Evolutionary conservation across 495 filamentous ascomycete species (phyloP), one percentile per base, ranked within the genome.

Genomic region (Emericellopsis terricola): DNA sequence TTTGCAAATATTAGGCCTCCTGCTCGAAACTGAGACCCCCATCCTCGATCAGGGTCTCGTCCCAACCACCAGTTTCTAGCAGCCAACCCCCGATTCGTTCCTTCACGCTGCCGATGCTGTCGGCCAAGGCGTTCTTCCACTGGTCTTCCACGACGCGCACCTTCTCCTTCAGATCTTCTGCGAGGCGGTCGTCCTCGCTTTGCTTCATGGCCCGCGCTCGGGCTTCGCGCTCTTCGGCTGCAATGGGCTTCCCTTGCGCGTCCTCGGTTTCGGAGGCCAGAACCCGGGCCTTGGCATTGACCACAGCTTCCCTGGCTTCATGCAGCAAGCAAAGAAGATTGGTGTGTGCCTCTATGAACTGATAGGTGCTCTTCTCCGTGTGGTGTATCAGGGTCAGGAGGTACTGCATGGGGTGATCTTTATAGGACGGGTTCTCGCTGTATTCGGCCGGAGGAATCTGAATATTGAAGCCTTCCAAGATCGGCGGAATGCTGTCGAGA

Each of bases 281-380:
- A 17, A 68, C 53, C 37, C 62, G 58, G 11, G 61, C 60, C 43
- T 58, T 69, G 38, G 78, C 78, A 30, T 55, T 58, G 47, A 76
- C 76, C 4, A 81, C 71, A 3, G 74, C 77, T 26, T 78, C 81
- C 46, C 83, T 82, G 17, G 94, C 84, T 53, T 94, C 89, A 45
- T 97, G 89, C 44, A 94, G 53, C 15, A 94, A 54, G 42, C 86
- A 94, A n/a, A 96, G 65, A 10, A 94, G 58, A 41, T 97, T 94
- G 15, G 71, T 85, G 63, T 97, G 87, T 3, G 68, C 75, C 59
- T 97, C 89, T 39, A 97, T 94, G 54, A 89, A 94, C 55, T 94
- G 87, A 47, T 93, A 94, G 16, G 80, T 83, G 34, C 73, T 79
- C 55, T 82, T 89, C 52, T 89, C 82, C 3, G 85, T 81, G 45